These are phyloP conservation scores for Echinosophora koreensis DNA, from an alignment of 306 rosid genomes.

Conservation along the genomic window DNA sequence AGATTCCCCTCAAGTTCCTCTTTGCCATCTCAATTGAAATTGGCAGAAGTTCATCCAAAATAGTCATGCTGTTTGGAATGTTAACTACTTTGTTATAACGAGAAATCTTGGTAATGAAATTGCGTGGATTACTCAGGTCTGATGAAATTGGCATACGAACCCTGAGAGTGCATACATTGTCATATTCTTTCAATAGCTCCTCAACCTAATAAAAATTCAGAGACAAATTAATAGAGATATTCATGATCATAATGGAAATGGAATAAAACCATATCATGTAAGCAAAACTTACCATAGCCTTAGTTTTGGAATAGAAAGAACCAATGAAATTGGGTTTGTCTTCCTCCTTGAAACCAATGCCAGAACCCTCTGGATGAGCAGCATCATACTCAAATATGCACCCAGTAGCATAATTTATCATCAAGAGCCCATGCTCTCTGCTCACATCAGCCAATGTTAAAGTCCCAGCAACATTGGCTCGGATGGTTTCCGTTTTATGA, in stretches of 20 bases:
- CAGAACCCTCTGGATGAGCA: constrained; percentile 85
- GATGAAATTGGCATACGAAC: constrained; percentile 95
- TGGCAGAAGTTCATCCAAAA: constrained; percentile 88
- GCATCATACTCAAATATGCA: constrained; percentile 88
- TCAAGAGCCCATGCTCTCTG: constrained; percentile 79
- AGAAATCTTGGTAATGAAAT: constrained; percentile 87
- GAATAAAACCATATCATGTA: constrained; percentile 31
- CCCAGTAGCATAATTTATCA: constrained; percentile 88
- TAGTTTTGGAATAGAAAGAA: constrained; percentile 91
- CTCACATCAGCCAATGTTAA: constrained; percentile 88
- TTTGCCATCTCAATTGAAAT: constrained; percentile 90
- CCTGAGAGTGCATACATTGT: constrained; percentile 91
- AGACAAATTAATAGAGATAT: background rate
- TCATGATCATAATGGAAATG: constrained; percentile 22
- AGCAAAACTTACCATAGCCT: constrained; percentile 76
- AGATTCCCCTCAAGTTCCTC: constrained; percentile 84
- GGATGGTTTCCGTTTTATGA: constrained; percentile 80
- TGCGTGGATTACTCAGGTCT: constrained; percentile 86
- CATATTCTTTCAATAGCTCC: constrained; percentile 83
- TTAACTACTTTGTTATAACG: constrained; percentile 88
- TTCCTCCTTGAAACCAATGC: constrained; percentile 90
- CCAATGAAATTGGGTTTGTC: constrained; percentile 84
- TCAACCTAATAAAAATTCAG: constrained; percentile 67
- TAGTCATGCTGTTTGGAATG: constrained; percentile 93
- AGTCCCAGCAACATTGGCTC: constrained; percentile 83